Base-by-base conservation (phyloP, 805 yeast species). In the Kazachstania bromeliacearum region DNA sequence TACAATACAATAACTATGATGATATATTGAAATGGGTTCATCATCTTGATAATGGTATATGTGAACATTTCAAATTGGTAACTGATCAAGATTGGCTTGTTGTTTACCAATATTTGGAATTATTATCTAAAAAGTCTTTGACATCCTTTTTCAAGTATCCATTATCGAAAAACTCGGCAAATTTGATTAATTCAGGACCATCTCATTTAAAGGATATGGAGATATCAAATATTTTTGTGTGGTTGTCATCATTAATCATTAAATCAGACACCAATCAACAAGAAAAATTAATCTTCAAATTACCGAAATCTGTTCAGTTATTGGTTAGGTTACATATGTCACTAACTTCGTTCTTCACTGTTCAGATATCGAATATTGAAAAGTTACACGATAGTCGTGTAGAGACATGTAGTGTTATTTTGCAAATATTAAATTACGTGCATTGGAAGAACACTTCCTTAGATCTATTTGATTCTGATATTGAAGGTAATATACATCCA, bases 31-130 rank as follows among this genome's bases (percentile, higher is more conserved):
- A 65, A 33, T 80, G 84, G 59, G 65, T 85, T 16, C 71, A 70
- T 37, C 69, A 70, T 31, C 57, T 88, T 40, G 89, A 88, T 57
- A 63, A 66, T 13, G 62, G 84, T 5, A 68, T 83, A 19, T 63
- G 71, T 2, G 69, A 71, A 3, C 65, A 79, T 22, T 77, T 79
- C 51, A 64, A 43, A 12, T 36, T 55, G 17, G 47, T 48, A 3
- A 68, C 75, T 9, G 57, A 75, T 9, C 73, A 71, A 41, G 94
- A 88, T 47, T 89, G 96, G 96, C 65, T 85, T 35, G 70, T 71
- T 37, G 72, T 79, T 3, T 82, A 74, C 53, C 89, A 85, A 50
- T 60, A 78, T 1, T 59, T 89, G 31, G 96, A 88, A 53, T 63
- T 73, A 22, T 79, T 80, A 40, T 73, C 79, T 18, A 73, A 74